Base-by-base conservation (phyloP, 2,329 filamentous ascomycete species). In the Coleophoma cylindrospora region DNA sequence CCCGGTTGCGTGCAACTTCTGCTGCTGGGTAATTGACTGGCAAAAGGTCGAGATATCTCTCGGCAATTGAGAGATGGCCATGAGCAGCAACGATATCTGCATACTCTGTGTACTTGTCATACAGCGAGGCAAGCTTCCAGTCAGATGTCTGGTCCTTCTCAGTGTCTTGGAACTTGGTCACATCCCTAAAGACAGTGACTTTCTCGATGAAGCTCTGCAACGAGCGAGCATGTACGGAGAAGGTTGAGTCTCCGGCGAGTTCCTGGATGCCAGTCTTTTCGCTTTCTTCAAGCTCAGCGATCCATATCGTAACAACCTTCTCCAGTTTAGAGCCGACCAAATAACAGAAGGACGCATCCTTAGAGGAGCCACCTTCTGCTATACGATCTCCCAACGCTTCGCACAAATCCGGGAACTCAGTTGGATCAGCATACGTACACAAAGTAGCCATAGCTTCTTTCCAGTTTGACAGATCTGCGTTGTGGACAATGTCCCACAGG, bases 151-250 rank as follows among this genome's bases (percentile, higher is more conserved):
- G 80, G 43, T 73, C 71, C 56, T 81, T 81, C 64, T 96, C 91
- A 9, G 72, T 70, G 65, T 99, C 94, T 61, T 87, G 74, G 74
- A 96, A 99, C 64, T 92, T 91, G 54, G 91, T 91, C 40, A 96
- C 91, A 59, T 94, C 82, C 49, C 94, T 86, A 83, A 99, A 99
- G 48, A 99, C 82, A 0, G 91, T 95, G 43, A 99, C 94, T 76
- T 99, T 99, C 72, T 99, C 94, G 55, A 99, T 95, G 64, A 99
- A 92, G 57, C 88, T 86, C 68, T 97, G 94, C 40, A 99, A 74
- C 43, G 87, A 86, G 54, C 84, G 84, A 49, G 92, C 91, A 62
- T 97, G 94, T 45, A 97, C 84, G 0, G 92, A 95, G 71, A 96
- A 99, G 51, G 83, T 87, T 19, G 89, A 92, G 61, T 91, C 89